phyloP scores from a whole-genome alignment of 2,329 filamentous ascomycete species.

The Penicillium brevicompactum region DNA sequence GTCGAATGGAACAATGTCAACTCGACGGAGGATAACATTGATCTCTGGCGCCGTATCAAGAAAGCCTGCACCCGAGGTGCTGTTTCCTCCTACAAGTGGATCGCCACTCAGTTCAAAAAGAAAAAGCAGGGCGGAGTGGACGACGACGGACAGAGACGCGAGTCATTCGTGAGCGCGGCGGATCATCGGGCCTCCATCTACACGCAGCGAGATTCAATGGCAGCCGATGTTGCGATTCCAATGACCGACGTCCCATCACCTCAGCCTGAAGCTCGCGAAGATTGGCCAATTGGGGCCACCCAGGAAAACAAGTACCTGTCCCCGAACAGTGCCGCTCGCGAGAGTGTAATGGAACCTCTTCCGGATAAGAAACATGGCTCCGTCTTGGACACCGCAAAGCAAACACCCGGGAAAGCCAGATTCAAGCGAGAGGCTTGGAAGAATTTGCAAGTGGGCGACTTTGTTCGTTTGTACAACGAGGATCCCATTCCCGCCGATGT shows the following conservation, averaged over 20 bases:
- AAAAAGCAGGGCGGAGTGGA: conserved; percentile 40
- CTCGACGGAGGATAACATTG: conserved; percentile 81
- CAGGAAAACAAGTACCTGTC: conserved; percentile 36
- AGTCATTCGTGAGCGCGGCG: conserved; percentile 66
- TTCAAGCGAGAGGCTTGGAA: conserved; percentile 98
- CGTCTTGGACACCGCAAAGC: conserved; percentile 72
- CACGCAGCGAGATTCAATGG: conserved; percentile 50
- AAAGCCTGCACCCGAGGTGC: conserved; percentile 74
- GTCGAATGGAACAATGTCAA: conserved; percentile 93
- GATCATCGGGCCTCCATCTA: conserved; percentile 59
- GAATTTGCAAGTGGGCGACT: conserved; percentile 90
- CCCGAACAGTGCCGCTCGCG: conserved; percentile 32
- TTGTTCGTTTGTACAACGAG: conserved; percentile 93
- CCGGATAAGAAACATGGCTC: conserved; percentile 58
- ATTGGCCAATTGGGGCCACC: conserved; percentile 39
- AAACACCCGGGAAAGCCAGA: conserved; percentile 69
- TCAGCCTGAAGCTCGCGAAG: conserved; percentile 56
- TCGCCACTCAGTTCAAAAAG: conserved; percentile 52
- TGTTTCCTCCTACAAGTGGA: conserved; percentile 57
- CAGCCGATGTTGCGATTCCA: conserved; percentile 70
- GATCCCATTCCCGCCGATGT: conserved; percentile 94
- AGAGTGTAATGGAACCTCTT: conserved; percentile 29
- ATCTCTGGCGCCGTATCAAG: conserved; percentile 83
- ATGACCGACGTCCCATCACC: conserved; percentile 95
- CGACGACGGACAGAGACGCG: conserved; percentile 57